Percentiles rank a stretch among this genome's conserved stretches.
Evolutionary conservation across 352 stramenopile genomes (phyloP).

Genomic region (Phytophthora citrophthora): DNA sequence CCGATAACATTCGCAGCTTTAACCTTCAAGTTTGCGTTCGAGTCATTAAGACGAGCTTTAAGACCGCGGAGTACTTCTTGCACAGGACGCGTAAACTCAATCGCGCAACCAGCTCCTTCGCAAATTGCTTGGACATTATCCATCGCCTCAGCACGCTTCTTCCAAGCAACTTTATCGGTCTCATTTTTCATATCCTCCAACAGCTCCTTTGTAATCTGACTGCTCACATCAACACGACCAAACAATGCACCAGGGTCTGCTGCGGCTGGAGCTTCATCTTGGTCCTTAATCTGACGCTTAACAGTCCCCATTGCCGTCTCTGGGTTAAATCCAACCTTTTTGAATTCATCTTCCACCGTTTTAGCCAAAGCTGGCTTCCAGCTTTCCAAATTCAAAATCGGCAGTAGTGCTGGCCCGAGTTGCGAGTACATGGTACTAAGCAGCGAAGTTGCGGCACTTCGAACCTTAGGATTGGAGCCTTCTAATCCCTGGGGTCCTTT

Average conservation of each 20-base stretch:
- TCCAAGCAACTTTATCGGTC: slow-evolving; percentile 85
- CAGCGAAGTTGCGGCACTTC: slow-evolving; percentile 65
- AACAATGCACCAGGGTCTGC: slow-evolving; percentile 66
- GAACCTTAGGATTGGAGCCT: slow-evolving; percentile 82
- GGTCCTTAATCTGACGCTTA: slow-evolving; percentile 74
- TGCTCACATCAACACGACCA: slow-evolving; percentile 78
- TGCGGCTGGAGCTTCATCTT: slow-evolving; percentile 54
- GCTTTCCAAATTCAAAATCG: slow-evolving; percentile 81
- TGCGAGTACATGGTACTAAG: slow-evolving; percentile 87
- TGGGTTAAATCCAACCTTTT: slow-evolving; percentile 82
- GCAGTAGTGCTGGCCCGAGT: slow-evolving; percentile 76
- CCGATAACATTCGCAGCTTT: slow-evolving; percentile 87
- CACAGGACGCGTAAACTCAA: slow-evolving; percentile 86
- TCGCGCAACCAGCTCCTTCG: slow-evolving; percentile 72
- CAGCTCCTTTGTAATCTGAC: slow-evolving; percentile 87
- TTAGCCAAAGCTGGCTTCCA: slow-evolving; percentile 85
- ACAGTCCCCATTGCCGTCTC: slow-evolving; percentile 56
- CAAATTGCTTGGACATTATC: slow-evolving; percentile 81
- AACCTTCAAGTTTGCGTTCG: slow-evolving; percentile 89
- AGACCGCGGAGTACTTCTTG: slow-evolving; percentile 77
- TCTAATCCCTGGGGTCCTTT: slow-evolving; percentile 81
- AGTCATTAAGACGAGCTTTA: slow-evolving; percentile 83
- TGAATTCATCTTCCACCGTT: slow-evolving; percentile 82
- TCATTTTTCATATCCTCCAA: slow-evolving; percentile 88
- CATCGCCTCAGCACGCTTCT: slow-evolving; percentile 85